Conservation (phyloP, 768 basidiomycete species). For the Sistotremastrum suecicum region DNA sequence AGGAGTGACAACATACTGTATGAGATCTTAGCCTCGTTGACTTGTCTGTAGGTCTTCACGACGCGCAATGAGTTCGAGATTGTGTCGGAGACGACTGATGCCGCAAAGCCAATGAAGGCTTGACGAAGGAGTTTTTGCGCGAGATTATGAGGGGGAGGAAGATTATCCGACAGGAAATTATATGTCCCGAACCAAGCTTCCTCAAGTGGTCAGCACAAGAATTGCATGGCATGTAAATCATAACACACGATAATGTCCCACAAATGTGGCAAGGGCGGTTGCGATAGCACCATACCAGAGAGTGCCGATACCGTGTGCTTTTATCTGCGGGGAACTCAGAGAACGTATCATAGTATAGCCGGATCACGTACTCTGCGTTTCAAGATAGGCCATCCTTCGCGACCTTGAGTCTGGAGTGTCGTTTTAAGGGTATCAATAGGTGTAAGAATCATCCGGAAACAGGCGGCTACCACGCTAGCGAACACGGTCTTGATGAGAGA, state of each 20-base stretch:
- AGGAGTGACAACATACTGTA: slow-evolving; percentile 31
- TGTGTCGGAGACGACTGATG: slow-evolving; percentile 76
- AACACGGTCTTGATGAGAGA: slow-evolving; percentile 61
- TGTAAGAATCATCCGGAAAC: slow-evolving; percentile 82
- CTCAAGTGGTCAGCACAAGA: slow-evolving; percentile 2
- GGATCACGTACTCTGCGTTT: slow-evolving; percentile 37
- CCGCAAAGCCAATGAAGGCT: slow-evolving; percentile 83
- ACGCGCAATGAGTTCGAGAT: slow-evolving; percentile 83
- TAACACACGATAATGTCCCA: slow-evolving; percentile 71
- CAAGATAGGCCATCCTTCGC: slow-evolving; percentile 50
- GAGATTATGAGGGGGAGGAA: slow-evolving; percentile 42
- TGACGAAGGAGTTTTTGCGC: slow-evolving; percentile 56
- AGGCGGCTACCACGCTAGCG: slow-evolving; percentile 64
- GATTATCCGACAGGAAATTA: slow-evolving; percentile 55
- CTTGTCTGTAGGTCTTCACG: slow-evolving; percentile 92
- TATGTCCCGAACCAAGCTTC: slow-evolving; percentile 73
- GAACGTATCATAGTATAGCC: not conserved
- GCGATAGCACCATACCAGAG: slow-evolving; percentile 89
- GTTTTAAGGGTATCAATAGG: slow-evolving; percentile 94
- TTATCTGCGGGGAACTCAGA: slow-evolving; percentile 30
- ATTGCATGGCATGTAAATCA: not conserved
- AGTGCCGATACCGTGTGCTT: slow-evolving; percentile 57
- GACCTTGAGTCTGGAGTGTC: slow-evolving; percentile 86
- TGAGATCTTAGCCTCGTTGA: slow-evolving; percentile 65
- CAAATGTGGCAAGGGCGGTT: slow-evolving; percentile 87